phyloP scores from a whole-genome alignment of 2,329 filamentous ascomycete genomes.

The Ustulina deusta region DNA sequence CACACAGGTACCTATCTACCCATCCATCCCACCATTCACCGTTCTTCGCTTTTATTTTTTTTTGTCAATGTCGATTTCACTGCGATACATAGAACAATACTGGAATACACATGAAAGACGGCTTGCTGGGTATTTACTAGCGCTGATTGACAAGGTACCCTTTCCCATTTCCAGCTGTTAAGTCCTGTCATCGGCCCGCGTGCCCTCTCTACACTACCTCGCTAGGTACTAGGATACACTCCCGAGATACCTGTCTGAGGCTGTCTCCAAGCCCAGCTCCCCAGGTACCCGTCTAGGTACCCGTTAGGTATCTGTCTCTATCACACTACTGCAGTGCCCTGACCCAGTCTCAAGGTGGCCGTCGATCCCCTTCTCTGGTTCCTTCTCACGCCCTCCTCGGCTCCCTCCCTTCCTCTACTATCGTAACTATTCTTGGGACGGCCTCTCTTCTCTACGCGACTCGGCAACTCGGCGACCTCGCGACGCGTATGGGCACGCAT shows the following conservation, averaged over 20 bases:
- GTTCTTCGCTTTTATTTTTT: neutral
- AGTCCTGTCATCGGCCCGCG: neutral
- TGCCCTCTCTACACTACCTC: neutral
- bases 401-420: conserved; percentile 10
- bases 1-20: neutral
- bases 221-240: too few species aligned
- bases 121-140: neutral
- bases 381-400: conserved; percentile 11
- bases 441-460: conserved; percentile 13
- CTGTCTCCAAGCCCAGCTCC: conserved; percentile 12
- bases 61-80: neutral
- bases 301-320: neutral
- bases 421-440: neutral
- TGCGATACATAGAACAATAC: neutral
- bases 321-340: conserved; percentile 11
- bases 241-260: conserved; percentile 5
- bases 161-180: neutral
- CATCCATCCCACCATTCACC: neutral
- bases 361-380: conserved; percentile 19
- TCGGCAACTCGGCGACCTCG: neutral
- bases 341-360: conserved; percentile 5
- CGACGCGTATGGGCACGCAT: neutral
- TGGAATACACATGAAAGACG: neutral
- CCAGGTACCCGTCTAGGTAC: neutral
- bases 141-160: neutral